These are phyloP conservation scores for Hypoxylon sp. DNA, from an alignment of 2,329 filamentous ascomycete genomes.

Conservation along the genomic window DNA sequence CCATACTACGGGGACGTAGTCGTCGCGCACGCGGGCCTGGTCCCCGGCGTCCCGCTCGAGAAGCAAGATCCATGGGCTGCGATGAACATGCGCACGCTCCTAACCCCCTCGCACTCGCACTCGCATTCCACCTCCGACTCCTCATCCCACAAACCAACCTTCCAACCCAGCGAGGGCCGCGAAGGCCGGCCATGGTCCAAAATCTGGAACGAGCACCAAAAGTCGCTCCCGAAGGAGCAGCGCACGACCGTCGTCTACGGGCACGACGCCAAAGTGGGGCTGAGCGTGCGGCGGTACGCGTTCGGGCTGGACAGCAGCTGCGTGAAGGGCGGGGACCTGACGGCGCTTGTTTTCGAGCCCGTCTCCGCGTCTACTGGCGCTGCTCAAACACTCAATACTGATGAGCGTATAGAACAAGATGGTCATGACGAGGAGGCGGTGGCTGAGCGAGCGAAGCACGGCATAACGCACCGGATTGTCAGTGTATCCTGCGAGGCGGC, in stretches of 20 bases:
- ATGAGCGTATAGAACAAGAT: not conserved
- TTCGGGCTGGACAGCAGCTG: constrained; percentile 91
- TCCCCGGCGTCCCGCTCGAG: constrained; percentile 79
- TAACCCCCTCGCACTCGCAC: constrained; percentile 4
- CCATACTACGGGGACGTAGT: constrained; percentile 70
- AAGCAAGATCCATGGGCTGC: constrained; percentile 82
- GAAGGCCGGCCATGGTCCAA: constrained; percentile 78
- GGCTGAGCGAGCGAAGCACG: constrained; percentile 10
- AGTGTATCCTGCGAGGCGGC: constrained; percentile 42
- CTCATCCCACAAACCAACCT: not conserved
- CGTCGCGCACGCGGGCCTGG: constrained; percentile 88
- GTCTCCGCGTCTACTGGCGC: constrained; percentile 11
- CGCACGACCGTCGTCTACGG: constrained; percentile 84
- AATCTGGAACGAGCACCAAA: constrained; percentile 70
- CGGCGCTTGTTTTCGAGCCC: constrained; percentile 80
- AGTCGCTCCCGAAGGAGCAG: constrained; percentile 10
- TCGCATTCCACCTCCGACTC: not conserved
- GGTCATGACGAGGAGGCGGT: constrained; percentile 24
- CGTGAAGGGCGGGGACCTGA: constrained; percentile 80
- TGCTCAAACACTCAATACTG: no score
- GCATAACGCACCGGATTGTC: constrained; percentile 43
- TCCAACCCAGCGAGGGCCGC: constrained; percentile 60
- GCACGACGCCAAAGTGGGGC: constrained; percentile 82
- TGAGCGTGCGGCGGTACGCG: constrained; percentile 74
- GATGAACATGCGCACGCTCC: constrained; percentile 92